A percentile compares a stretch with the other conserved stretches of the same genome.
Evolutionary conservation across 78 protist genomes (phyloP).

Genomic region (Polysphondylium violaceum): DNA sequence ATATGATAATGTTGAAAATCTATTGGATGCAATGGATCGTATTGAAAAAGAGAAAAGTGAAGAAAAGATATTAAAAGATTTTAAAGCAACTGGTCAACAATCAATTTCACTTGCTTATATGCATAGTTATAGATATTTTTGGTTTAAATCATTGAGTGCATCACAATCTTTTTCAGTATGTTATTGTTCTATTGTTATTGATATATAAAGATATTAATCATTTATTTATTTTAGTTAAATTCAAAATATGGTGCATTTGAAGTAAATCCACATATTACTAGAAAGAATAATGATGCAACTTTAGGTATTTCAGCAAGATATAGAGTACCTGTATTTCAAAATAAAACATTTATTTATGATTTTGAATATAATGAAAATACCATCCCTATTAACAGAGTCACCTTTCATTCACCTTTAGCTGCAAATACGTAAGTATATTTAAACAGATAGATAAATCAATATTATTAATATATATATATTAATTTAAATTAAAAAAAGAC

Average conservation of each 20-base stretch:
- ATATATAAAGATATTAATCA: neutral
- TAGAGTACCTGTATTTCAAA: neutral
- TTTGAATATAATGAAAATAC: neutral
- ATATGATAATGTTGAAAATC: constrained; percentile 29
- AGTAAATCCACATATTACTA: constrained; percentile 8
- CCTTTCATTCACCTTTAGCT: neutral
- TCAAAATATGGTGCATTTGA: constrained; percentile 8
- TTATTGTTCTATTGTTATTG: too few relatives aligned
- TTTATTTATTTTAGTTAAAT: neutral
- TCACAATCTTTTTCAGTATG: neutral
- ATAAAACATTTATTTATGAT: neutral
- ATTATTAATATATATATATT: neutral
- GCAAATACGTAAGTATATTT: neutral
- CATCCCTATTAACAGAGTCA: neutral
- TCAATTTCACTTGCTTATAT: constrained; percentile 6
- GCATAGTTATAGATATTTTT: constrained; percentile 16
- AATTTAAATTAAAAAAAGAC: neutral
- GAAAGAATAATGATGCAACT: neutral
- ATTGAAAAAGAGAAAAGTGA: constrained; percentile 28
- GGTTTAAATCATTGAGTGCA: neutral
- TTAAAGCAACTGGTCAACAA: constrained; percentile 49
- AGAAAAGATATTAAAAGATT: constrained; percentile 13
- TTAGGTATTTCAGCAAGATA: neutral
- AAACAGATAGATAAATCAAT: neutral
- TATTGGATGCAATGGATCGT: constrained; percentile 13